Conservation (phyloP, 1,139 yeast genomes). For the Candida sanyaensis region DNA sequence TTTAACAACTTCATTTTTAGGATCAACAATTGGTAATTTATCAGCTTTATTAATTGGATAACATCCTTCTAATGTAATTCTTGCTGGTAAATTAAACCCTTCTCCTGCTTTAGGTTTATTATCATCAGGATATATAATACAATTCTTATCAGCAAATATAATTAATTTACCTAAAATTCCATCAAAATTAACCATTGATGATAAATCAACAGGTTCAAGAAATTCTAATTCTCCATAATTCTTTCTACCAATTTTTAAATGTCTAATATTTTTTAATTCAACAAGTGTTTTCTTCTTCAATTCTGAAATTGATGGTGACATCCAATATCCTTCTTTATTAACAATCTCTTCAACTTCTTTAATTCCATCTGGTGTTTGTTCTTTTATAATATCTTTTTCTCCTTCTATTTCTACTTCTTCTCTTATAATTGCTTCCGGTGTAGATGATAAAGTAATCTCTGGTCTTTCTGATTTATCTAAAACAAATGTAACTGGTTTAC, state of each 20-base stretch:
- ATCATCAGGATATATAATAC: constrained; percentile 76
- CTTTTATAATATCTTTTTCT: constrained; percentile 1
- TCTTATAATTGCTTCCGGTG: constrained; percentile 14
- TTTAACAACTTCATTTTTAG: constrained; percentile 68
- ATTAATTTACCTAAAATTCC: constrained; percentile 69
- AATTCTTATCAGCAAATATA: constrained; percentile 58
- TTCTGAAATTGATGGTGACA: constrained; percentile 71
- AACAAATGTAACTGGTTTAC: constrained; percentile 41
- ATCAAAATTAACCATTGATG: constrained; percentile 58
- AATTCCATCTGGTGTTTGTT: constrained; percentile 5
- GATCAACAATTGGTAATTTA: constrained; percentile 74
- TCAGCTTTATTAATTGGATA: constrained; percentile 77
- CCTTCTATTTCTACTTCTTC: neutral
- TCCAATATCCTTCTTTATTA: constrained; percentile 73
- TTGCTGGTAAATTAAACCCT: constrained; percentile 79
- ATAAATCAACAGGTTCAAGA: constrained; percentile 78
- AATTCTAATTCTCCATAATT: constrained; percentile 80
- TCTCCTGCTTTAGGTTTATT: constrained; percentile 68
- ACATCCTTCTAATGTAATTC: constrained; percentile 73
- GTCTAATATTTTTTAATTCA: constrained; percentile 63
- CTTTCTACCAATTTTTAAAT: constrained; percentile 77
- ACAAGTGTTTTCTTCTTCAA: constrained; percentile 59
- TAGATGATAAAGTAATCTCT: constrained; percentile 11
- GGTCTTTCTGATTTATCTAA: constrained; percentile 16
- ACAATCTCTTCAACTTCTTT: constrained; percentile 13